phyloP scores from a whole-genome alignment of 306 rosid genomes.

The Canavalia gladiata region DNA sequence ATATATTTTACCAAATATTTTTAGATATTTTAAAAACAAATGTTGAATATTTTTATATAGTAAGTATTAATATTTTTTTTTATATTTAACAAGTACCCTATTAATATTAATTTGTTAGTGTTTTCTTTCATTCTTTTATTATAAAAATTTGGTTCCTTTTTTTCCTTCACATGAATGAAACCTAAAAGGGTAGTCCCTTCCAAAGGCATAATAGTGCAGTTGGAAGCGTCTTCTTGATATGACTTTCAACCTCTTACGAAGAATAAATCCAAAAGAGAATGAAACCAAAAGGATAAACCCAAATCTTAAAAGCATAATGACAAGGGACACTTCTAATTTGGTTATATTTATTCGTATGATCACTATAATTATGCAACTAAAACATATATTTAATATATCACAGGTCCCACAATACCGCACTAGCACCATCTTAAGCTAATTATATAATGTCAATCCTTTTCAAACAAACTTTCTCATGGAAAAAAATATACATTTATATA shows the following conservation, averaged over 20 bases:
- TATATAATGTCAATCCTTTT: background rate
- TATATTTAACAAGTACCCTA: too few relatives aligned
- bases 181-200: background rate
- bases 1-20: background rate
- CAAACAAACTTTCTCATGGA: background rate
- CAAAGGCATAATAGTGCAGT: background rate
- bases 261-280: background rate
- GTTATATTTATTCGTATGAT: constrained; percentile 1
- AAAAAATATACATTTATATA: background rate
- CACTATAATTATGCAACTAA: constrained; percentile 1
- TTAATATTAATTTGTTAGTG: too few relatives aligned
- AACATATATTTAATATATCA: background rate
- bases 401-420: background rate
- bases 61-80: too few relatives aligned
- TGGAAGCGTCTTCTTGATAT: background rate
- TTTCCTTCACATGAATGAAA: too few relatives aligned
- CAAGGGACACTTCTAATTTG: constrained; percentile 12
- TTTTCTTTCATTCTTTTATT: too few relatives aligned
- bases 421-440: background rate
- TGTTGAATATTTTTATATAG: too few relatives aligned
- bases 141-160: too few relatives aligned
- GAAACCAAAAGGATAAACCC: constrained; percentile 19
- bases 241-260: background rate
- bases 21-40: background rate
- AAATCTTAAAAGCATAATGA: constrained; percentile 12